Evolutionary conservation across 2,329 filamentous ascomycete genomes (phyloP).

Genomic region (Thielaviopsis populi): DNA sequence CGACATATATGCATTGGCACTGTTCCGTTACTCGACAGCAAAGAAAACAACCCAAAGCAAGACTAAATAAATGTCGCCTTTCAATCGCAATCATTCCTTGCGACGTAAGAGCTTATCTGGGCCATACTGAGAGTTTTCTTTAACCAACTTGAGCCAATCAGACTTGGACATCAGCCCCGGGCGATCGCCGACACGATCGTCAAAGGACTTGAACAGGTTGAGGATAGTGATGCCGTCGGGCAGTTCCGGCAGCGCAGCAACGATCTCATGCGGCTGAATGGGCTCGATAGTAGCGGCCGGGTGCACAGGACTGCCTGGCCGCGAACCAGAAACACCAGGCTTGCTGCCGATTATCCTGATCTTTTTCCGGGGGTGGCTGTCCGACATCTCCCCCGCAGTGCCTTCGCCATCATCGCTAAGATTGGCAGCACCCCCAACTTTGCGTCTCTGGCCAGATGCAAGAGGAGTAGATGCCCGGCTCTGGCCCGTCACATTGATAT

Average conservation of each 20-base stretch:
- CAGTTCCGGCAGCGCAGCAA: slow-evolving; percentile 35
- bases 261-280: slow-evolving; percentile 38
- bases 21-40: background rate
- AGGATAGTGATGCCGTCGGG: slow-evolving; percentile 39
- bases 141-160: slow-evolving; percentile 46
- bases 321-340: slow-evolving; percentile 40
- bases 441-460: slow-evolving; percentile 29
- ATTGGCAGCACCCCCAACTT: slow-evolving; percentile 37
- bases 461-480: slow-evolving; percentile 22
- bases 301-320: slow-evolving; percentile 43
- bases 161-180: slow-evolving; percentile 36
- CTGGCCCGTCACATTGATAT: slow-evolving; percentile 25
- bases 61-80: too few relatives aligned
- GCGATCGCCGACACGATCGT: slow-evolving; percentile 36
- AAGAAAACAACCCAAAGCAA: too few relatives aligned
- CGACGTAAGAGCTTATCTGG: slow-evolving; percentile 37
- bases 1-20: too few relatives aligned
- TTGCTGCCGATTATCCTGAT: slow-evolving; percentile 38
- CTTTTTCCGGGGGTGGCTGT: slow-evolving; percentile 34
- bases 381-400: slow-evolving; percentile 53
- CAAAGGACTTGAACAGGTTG: slow-evolving; percentile 39
- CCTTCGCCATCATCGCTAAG: slow-evolving; percentile 62
- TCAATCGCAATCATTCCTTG: slow-evolving; percentile 23
- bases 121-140: slow-evolving; percentile 37
- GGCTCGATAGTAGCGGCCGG: slow-evolving; percentile 22